These are phyloP conservation scores for Pseudogymnoascus sp. DNA, from an alignment of 2,329 filamentous ascomycete species.

Conservation along the genomic window DNA sequence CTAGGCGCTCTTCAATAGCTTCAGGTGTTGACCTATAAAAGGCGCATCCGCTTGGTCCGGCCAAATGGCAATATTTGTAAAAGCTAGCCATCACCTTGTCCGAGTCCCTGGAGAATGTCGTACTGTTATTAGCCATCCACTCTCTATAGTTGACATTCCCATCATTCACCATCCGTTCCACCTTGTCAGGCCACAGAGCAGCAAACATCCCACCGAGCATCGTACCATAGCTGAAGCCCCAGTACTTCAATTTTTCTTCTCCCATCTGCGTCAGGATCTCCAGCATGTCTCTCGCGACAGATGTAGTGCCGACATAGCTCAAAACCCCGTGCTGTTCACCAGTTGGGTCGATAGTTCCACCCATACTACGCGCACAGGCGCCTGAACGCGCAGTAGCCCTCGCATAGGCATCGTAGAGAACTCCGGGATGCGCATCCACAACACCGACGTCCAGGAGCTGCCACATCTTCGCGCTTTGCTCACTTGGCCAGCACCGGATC, in stretches of 20 bases:
- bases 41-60: constrained; percentile 27
- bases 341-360: constrained; percentile 13
- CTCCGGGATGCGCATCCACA: constrained; percentile 39
- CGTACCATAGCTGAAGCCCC: constrained; percentile 43
- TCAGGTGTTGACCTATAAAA: constrained; percentile 19
- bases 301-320: constrained; percentile 24
- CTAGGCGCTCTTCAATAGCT: constrained; percentile 19
- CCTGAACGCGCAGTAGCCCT: constrained; percentile 35
- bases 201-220: constrained; percentile 37
- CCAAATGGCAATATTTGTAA: constrained; percentile 21
- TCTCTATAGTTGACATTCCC: constrained; percentile 23
- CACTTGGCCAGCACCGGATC: constrained; percentile 42
- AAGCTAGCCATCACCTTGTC: constrained; percentile 24
- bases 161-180: constrained; percentile 33
- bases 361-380: constrained; percentile 30
- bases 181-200: constrained; percentile 32
- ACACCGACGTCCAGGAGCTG: constrained; percentile 36
- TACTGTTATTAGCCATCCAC: constrained; percentile 26
- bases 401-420: constrained; percentile 37
- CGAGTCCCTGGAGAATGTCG: constrained; percentile 33
- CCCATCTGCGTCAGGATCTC: constrained; percentile 26
- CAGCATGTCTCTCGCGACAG: constrained; percentile 31
- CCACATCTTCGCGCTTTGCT: constrained; percentile 37
- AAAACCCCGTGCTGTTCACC: constrained; percentile 24
- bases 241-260: constrained; percentile 35